phyloP scores from a whole-genome alignment of 1,284 basidiomycete species.

The Entoloma clypeatum region DNA sequence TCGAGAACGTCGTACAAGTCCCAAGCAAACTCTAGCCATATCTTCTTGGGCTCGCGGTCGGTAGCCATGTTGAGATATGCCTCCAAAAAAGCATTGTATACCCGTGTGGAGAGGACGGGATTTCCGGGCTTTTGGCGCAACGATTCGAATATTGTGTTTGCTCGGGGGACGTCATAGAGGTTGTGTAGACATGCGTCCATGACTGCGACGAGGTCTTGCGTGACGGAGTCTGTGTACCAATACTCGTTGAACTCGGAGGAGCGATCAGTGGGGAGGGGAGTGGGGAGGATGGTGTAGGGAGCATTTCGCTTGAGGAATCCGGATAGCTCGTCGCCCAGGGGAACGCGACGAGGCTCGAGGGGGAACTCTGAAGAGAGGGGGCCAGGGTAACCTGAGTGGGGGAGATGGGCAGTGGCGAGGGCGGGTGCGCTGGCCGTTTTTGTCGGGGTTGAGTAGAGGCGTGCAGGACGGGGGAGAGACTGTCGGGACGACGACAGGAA shows the following conservation, averaged over 20 bases:
- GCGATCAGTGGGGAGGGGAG: conserved; percentile 51
- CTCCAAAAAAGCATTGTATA: conserved; percentile 53
- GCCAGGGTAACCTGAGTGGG: conserved; percentile 36
- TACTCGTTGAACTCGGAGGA: conserved; percentile 41
- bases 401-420: conserved; percentile 39
- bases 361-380: conserved; percentile 31
- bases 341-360: conserved; percentile 13
- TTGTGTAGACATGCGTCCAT: conserved; percentile 79
- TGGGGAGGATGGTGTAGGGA: conserved; percentile 57
- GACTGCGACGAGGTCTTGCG: conserved; percentile 67
- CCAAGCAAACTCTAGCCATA: conserved; percentile 61
- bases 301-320: conserved; percentile 45
- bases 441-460: conserved; percentile 60
- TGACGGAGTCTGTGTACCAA: conserved; percentile 61
- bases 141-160: conserved; percentile 61
- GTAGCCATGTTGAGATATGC: conserved; percentile 61
- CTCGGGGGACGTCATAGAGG: conserved; percentile 67
- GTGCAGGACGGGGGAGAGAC: conserved; percentile 61
- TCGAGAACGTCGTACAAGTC: conserved; percentile 56
- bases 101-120: conserved; percentile 44
- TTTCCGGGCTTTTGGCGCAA: conserved; percentile 46
- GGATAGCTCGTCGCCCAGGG: conserved; percentile 22
- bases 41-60: conserved; percentile 38
- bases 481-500: conserved; percentile 67
- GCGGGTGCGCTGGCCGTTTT: conserved; percentile 51